Percentiles rank a stretch among this genome's conserved stretches.
These are phyloP conservation scores for Phytophthora europaea DNA, from an alignment of 352 stramenopile genomes.

Conservation along the genomic window DNA sequence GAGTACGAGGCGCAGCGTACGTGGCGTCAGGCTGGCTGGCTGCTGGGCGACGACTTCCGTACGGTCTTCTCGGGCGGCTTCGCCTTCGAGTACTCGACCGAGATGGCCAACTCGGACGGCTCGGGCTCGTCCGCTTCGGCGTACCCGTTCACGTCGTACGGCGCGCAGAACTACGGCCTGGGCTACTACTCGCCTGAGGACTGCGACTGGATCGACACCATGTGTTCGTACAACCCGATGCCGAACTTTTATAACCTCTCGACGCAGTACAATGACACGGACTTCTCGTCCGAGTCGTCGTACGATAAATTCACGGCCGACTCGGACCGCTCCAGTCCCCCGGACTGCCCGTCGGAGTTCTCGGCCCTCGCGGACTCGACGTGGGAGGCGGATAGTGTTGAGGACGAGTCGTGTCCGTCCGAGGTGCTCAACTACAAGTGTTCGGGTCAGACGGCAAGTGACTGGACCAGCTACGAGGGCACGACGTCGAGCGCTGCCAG, in stretches of 20 bases:
- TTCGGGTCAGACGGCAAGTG: slow-evolving; percentile 52
- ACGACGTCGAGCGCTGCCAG: slow-evolving; percentile 43
- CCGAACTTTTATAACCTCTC: slow-evolving; percentile 77
- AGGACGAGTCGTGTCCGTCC: slow-evolving; percentile 41
- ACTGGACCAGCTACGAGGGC: slow-evolving; percentile 52
- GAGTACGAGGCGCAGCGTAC: slow-evolving; percentile 73
- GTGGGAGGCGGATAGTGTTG: slow-evolving; percentile 45
- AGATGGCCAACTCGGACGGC: slow-evolving; percentile 71
- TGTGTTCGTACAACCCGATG: slow-evolving; percentile 76
- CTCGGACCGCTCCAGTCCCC: slow-evolving; percentile 26
- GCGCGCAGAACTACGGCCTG: slow-evolving; percentile 83
- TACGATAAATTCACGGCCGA: slow-evolving; percentile 51
- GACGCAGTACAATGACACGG: slow-evolving; percentile 57
- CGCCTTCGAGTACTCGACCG: slow-evolving; percentile 83
- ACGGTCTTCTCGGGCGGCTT: slow-evolving; percentile 73
- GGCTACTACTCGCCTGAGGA: slow-evolving; percentile 80
- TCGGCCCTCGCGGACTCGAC: slow-evolving; percentile 35
- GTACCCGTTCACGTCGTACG: slow-evolving; percentile 83
- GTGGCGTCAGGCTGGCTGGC: slow-evolving; percentile 64
- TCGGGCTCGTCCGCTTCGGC: slow-evolving; percentile 41
- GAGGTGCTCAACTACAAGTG: slow-evolving; percentile 55
- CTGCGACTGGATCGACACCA: slow-evolving; percentile 65
- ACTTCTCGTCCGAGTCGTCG: slow-evolving; percentile 46
- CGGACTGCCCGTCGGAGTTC: slow-evolving; percentile 44
- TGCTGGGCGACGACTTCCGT: slow-evolving; percentile 51